Evolutionary conservation across 352 stramenopile genomes (phyloP).

Genomic region (Phytophthora pseudosyringae): DNA sequence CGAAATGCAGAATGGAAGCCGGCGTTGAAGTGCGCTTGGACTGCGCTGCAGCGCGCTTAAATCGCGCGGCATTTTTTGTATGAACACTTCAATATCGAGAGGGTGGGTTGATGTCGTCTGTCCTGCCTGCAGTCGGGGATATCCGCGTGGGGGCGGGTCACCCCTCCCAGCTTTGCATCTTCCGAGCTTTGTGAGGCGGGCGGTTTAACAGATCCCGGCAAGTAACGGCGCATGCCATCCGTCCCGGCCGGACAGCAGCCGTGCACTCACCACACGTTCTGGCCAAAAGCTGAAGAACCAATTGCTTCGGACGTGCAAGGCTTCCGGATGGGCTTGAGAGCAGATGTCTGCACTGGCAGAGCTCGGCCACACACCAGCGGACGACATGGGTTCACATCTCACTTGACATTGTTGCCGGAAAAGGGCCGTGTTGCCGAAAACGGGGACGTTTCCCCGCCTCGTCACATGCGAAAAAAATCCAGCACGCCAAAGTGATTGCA

Average conservation of each 20-base stretch:
- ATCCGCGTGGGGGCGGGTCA: not conserved
- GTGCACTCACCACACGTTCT: conserved; percentile 3
- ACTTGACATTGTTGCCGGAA: conserved; percentile 12
- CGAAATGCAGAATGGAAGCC: conserved; percentile 24
- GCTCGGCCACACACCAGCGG: conserved; percentile 5
- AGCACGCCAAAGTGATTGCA: conserved; percentile 19
- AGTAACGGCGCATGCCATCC: conserved; percentile 10
- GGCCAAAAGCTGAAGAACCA: conserved; percentile 19
- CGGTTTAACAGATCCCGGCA: conserved; percentile 10
- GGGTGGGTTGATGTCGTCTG: conserved; percentile 6
- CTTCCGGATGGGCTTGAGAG: conserved; percentile 20
- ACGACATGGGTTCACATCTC: conserved; percentile 33
- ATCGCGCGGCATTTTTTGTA: conserved; percentile 17
- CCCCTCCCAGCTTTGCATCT: conserved; percentile 11
- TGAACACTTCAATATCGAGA: conserved; percentile 15
- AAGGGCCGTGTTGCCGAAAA: conserved; percentile 1
- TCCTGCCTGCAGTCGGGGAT: not conserved
- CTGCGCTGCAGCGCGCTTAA: conserved; percentile 21
- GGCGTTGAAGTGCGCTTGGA: conserved; percentile 4
- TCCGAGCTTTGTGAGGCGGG: conserved; percentile 14
- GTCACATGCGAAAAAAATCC: conserved; percentile 39
- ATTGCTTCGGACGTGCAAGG: conserved; percentile 24
- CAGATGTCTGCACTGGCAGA: not conserved
- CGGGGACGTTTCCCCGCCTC: conserved; percentile 16
- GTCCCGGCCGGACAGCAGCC: conserved; percentile 5